Conservation (phyloP, 768 basidiomycete species). For the Russula brevipes region DNA sequence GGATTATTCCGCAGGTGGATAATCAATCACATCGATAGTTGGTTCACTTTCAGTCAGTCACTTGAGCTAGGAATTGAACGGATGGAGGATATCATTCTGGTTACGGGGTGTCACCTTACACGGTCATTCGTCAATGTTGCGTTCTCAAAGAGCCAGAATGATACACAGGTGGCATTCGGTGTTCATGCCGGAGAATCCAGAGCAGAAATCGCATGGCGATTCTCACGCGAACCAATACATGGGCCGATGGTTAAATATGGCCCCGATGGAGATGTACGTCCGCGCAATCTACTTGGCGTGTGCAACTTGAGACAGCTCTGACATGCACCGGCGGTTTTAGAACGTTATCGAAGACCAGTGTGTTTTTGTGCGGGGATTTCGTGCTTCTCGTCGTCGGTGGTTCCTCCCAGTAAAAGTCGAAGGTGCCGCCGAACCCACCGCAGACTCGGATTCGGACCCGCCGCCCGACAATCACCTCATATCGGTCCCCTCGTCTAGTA, state of each 20-base stretch:
- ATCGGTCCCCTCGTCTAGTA: background rate
- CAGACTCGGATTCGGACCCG: background rate
- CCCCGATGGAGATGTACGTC: background rate
- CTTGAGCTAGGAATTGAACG: background rate
- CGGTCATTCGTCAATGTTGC: background rate
- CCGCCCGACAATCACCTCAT: background rate
- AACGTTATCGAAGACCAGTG: background rate
- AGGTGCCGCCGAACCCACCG: background rate
- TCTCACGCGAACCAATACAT: background rate
- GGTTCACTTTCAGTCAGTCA: background rate
- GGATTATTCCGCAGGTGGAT: background rate
- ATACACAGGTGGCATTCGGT: background rate
- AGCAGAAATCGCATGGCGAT: background rate
- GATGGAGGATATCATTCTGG: constrained; percentile 1
- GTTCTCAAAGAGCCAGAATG: background rate
- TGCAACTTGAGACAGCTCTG: background rate
- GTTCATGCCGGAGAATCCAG: background rate
- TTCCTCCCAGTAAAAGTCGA: background rate
- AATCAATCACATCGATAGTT: background rate
- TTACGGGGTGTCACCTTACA: background rate
- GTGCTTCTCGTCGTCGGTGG: background rate
- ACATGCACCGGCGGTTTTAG: background rate
- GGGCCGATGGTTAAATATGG: background rate
- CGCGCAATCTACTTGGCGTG: background rate
- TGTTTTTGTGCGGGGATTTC: background rate